These are phyloP conservation scores for Podaxis sp. DNA, from an alignment of 768 basidiomycete species.

Conservation along the genomic window DNA sequence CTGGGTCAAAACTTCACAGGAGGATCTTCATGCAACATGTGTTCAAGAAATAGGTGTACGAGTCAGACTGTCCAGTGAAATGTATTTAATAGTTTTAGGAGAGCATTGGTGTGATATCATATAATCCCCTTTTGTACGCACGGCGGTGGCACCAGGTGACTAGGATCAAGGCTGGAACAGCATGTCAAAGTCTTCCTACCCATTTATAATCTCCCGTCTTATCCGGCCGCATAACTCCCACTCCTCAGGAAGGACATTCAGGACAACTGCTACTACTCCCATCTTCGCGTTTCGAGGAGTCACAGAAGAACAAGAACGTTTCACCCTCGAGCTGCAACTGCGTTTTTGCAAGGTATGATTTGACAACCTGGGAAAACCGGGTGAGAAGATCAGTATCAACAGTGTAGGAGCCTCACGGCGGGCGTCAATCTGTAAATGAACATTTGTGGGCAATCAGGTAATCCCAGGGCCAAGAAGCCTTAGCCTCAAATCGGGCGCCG, in stretches of 20 bases:
- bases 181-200: neutral
- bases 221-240: neutral
- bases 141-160: neutral
- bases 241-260: neutral
- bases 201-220: neutral
- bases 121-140: too few relatives aligned
- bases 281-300: neutral
- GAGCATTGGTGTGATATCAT: too few relatives aligned
- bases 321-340: neutral
- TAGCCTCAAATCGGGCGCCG: neutral
- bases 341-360: neutral
- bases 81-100: too few relatives aligned
- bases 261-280: neutral
- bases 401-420: neutral
- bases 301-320: neutral
- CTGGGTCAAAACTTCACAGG: constrained; percentile 44
- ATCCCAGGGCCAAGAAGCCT: constrained; percentile 1
- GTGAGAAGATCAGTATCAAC: neutral
- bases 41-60: constrained; percentile 26
- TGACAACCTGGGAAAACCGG: neutral
- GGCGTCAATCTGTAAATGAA: neutral
- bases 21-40: constrained; percentile 35
- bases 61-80: too few relatives aligned
- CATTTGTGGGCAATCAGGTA: constrained; percentile 7
- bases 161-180: neutral